phyloP scores from a whole-genome alignment of 139 green algal species.

The Coelastrella sp. region DNA sequence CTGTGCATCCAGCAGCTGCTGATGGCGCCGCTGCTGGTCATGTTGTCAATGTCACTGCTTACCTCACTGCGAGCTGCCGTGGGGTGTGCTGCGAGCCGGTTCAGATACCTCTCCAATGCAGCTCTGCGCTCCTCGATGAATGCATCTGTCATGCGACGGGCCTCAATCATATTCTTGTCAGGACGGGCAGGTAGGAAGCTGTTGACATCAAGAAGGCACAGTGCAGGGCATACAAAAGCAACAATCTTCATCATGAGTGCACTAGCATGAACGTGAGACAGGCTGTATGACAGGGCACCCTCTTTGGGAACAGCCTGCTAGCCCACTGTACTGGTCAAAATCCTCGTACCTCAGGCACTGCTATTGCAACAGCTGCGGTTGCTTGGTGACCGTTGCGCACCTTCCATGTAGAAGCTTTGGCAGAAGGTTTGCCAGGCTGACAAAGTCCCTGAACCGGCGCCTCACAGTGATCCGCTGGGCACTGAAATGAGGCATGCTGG shows the following conservation, averaged over 20 bases:
- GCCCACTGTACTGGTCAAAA: too few relatives aligned
- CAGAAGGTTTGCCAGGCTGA: constrained; percentile 45
- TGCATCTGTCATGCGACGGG: constrained; percentile 8
- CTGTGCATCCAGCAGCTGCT: too few relatives aligned
- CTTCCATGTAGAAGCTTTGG: constrained; percentile 43
- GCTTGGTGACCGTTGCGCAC: too few relatives aligned
- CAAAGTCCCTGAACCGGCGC: constrained; percentile 45
- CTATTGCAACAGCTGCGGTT: too few relatives aligned
- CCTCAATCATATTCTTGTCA: constrained; percentile 40
- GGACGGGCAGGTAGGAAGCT: constrained; percentile 47
- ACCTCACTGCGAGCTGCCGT: constrained; percentile 68
- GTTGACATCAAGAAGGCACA: background rate
- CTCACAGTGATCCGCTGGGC: constrained; percentile 7
- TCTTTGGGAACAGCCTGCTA: too few relatives aligned
- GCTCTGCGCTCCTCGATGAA: constrained; percentile 39
- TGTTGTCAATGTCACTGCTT: too few relatives aligned
- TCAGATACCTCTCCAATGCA: constrained; percentile 89
- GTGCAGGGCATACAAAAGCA: background rate
- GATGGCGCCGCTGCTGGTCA: too few relatives aligned
- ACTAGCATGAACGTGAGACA: too few relatives aligned
- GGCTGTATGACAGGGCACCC: too few relatives aligned
- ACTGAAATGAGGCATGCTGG: constrained; percentile 43
- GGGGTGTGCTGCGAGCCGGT: constrained; percentile 83
- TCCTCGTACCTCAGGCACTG: too few relatives aligned
- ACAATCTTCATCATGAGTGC: background rate